These are phyloP conservation scores for Suillus occidentalis DNA, from an alignment of 768 basidiomycete species.

Conservation along the genomic window DNA sequence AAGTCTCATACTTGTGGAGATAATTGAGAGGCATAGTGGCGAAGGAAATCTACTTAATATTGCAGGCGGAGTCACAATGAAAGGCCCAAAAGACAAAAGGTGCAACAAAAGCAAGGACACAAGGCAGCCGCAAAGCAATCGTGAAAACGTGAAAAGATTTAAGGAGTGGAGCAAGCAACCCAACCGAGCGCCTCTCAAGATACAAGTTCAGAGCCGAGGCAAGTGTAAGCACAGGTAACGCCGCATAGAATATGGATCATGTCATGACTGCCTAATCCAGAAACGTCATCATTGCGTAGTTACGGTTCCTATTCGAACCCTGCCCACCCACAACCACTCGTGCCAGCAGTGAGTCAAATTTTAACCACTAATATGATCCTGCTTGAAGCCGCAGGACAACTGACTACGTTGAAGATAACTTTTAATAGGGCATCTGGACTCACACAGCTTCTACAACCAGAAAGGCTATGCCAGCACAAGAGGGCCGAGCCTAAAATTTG, in stretches of 20 bases:
- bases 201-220: not conserved
- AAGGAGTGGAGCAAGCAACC: not conserved
- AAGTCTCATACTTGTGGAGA: conserved; percentile 12
- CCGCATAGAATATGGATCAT: not conserved
- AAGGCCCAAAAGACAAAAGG: not conserved
- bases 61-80: not conserved
- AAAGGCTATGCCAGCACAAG: not conserved
- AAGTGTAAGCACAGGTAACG: not conserved
- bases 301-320: too few relatives aligned
- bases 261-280: not conserved
- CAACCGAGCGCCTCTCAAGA: not conserved
- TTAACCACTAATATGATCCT: not conserved
- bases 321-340: not conserved
- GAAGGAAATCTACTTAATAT: not conserved
- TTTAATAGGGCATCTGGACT: not conserved
- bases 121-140: not conserved
- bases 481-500: not conserved
- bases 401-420: not conserved
- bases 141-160: not conserved
- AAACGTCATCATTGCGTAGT: not conserved
- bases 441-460: not conserved
- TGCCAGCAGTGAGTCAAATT: not conserved
- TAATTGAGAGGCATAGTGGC: conserved; percentile 17
- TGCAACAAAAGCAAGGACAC: not conserved
- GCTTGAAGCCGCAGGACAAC: not conserved